Base-by-base conservation (phyloP, 345 rosid genomes). In the Turnera subulata region DNA sequence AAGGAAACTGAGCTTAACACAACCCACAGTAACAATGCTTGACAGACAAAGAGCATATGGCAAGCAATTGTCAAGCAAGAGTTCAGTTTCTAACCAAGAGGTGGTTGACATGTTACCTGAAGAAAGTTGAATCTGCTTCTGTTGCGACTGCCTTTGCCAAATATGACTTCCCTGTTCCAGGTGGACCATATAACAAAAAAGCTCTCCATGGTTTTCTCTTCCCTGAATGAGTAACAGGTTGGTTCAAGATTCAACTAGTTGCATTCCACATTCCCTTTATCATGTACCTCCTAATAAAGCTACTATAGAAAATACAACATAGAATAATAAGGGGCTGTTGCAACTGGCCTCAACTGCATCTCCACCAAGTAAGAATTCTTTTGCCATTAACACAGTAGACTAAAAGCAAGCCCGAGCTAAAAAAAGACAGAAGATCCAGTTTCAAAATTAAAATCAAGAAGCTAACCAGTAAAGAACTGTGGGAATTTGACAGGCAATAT, bases 131-230 rank as follows among this genome's bases (percentile, higher is more conserved):
- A 46, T 86, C 97, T 22, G 95, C 95, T 75, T 89, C 95, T 18
- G 97, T 86, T 42, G 95, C 97, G 61, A 86, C 97, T 65, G 97
- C 97, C 75, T 89, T 89, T 1, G 97, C 97, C 55, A 89, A 68
- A 62, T 89, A 89, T 13, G 97, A 86, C 75, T 89, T 89, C 37
- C 97, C 97, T 12, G 97, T 89, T 50, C 97, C 97, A 51, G 97
- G 97, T 20, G 95, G 97, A 20, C 97, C 97, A 65, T 84, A 89
- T 55, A 86, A 70, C 32, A 86, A 73, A 59, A 89, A 89, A 17
- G 97, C 97, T 68, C 89, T 77, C 97, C 97, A 89, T 1, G 95
- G 97, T 44, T 72, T 78, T 49, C 97, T 84, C 86, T 89, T 89
- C 45, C 97, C 97, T 89, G 58, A 42, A 32, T 2, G 14, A 21